phyloP scores from a whole-genome alignment of 176 grass and related monocot species.

The Saccharum officinarum region DNA sequence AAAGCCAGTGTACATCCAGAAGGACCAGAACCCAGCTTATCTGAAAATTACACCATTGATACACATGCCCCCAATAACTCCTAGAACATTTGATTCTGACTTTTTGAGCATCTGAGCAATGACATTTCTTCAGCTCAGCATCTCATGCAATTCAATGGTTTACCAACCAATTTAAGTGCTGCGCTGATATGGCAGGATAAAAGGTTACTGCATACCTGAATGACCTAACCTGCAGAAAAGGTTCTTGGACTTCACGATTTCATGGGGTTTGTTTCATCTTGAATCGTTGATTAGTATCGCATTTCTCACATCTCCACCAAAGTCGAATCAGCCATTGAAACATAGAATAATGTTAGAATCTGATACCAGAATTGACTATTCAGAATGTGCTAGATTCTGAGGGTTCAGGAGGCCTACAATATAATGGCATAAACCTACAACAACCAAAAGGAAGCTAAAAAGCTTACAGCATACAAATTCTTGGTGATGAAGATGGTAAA shows the following conservation, averaged over 20 bases:
- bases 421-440: slow-evolving; percentile 6
- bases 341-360: slow-evolving; percentile 31
- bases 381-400: slow-evolving; percentile 7
- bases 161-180: background rate
- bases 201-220: background rate
- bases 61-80: background rate
- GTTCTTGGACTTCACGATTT: background rate
- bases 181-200: background rate
- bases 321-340: slow-evolving; percentile 11
- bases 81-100: background rate
- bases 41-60: background rate
- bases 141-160: background rate
- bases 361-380: background rate
- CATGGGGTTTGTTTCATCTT: background rate
- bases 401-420: background rate
- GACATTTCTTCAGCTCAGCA: background rate
- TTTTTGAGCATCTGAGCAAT: background rate
- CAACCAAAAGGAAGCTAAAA: slow-evolving; percentile 1
- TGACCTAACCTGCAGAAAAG: background rate
- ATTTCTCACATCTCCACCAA: background rate
- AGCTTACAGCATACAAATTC: slow-evolving; percentile 15
- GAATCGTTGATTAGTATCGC: background rate
- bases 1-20: background rate
- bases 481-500: background rate
- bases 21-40: background rate